These are phyloP conservation scores for Komagataella ulmi DNA, from an alignment of 805 yeast species.

Conservation along the genomic window DNA sequence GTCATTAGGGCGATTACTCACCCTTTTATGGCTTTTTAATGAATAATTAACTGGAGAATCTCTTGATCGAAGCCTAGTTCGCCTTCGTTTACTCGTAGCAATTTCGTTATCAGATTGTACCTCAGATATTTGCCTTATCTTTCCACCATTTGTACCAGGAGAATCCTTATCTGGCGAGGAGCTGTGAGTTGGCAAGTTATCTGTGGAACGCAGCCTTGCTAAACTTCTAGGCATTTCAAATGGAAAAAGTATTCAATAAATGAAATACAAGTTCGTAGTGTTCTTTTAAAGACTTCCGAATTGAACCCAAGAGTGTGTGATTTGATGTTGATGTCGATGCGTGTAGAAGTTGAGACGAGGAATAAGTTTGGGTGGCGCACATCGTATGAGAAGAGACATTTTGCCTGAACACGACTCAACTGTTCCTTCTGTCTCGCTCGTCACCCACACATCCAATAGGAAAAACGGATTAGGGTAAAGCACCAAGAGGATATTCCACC, in stretches of 20 bases:
- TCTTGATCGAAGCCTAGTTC: neutral
- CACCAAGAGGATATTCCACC: neutral
- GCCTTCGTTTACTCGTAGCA: neutral
- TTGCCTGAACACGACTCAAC: neutral
- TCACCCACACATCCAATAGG: neutral
- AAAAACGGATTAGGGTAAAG: neutral
- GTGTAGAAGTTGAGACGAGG: neutral
- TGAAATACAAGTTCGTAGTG: neutral
- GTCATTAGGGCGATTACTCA: neutral
- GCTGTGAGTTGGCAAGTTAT: conserved; percentile 1
- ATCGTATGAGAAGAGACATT: neutral
- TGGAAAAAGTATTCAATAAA: neutral
- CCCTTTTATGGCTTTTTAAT: neutral
- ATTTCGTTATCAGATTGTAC: neutral
- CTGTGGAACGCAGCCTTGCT: neutral
- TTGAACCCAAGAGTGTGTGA: neutral
- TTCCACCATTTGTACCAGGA: neutral
- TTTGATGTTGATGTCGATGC: neutral
- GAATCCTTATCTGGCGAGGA: neutral
- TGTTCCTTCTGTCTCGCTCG: neutral
- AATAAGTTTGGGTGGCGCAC: neutral
- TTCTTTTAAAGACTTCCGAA: neutral
- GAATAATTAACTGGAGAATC: neutral
- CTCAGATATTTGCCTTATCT: neutral
- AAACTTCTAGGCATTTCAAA: neutral